Conservation (phyloP, 768 basidiomycete genomes). For the Polyporus arcularius region DNA sequence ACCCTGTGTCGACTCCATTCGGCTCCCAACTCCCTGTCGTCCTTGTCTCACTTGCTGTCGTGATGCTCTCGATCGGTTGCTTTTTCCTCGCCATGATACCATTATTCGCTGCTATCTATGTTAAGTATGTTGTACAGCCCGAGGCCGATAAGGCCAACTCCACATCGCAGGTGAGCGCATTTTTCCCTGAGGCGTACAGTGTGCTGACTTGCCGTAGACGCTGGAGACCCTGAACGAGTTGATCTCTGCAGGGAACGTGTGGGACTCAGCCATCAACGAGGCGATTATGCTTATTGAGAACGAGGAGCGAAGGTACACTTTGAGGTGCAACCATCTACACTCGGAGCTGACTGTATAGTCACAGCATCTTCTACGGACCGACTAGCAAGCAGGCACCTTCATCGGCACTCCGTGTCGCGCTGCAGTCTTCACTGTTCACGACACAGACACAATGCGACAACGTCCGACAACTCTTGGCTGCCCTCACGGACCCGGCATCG, state of each 20-base stretch:
- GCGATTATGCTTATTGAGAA: constrained; percentile 64
- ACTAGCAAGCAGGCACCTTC: constrained; percentile 51
- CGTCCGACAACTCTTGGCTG: constrained; percentile 75
- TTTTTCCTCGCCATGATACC: constrained; percentile 24
- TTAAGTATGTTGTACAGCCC: constrained; percentile 14
- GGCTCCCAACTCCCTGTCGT: constrained; percentile 17
- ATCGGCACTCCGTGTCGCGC: constrained; percentile 62
- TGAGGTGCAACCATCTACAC: neutral
- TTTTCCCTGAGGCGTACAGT: neutral
- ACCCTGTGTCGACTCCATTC: neutral
- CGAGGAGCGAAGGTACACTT: constrained; percentile 64
- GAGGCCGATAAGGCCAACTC: constrained; percentile 12
- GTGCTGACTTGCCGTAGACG: constrained; percentile 42
- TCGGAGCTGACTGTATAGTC: constrained; percentile 2
- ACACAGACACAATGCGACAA: constrained; percentile 83
- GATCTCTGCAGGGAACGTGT: constrained; percentile 63
- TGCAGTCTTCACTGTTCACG: constrained; percentile 72
- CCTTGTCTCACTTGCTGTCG: constrained; percentile 24
- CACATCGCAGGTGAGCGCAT: constrained; percentile 25
- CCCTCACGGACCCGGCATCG: constrained; percentile 70
- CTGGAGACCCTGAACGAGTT: constrained; percentile 67
- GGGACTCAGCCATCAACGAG: constrained; percentile 76
- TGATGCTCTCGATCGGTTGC: constrained; percentile 25
- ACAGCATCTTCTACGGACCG: constrained; percentile 41
- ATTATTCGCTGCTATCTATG: constrained; percentile 19